Base-by-base conservation (phyloP, 179 eudicot species). In the Silene vulgaris region DNA sequence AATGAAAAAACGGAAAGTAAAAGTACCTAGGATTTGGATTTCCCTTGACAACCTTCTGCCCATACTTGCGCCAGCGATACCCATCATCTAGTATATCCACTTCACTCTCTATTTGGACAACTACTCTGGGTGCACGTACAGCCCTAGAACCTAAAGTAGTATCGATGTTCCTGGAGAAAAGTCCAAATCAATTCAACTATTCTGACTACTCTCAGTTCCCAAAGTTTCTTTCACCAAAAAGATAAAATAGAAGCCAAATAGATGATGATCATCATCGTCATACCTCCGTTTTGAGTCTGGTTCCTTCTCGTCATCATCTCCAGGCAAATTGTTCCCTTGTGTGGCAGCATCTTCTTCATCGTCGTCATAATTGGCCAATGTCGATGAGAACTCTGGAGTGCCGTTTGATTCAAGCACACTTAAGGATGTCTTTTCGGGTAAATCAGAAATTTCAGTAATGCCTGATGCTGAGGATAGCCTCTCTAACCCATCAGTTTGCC, bases 61-160 rank as follows among this genome's bases (percentile, higher is more conserved):
- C 88, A 69, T 85, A 85, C 76, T 85, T 85, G 78, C 88, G 88
- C 88, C 88, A 85, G 66, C 88, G 84, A 60, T 85, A 85, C 61
- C 88, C 88, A 74, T 85, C 88, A 69, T 85, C 88, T 32, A 85
- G 82, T 37, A 85, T 81, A 81, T 85, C 88, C 54, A 85, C 78
- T 40, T 85, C 82, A 21, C 88, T 85, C 81, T 83, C 84, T 28
- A 80, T 85, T 73, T 85, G 86, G 65, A 85, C 82, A 54, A 85
- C 84, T 12, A 85, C 84, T 76, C 81, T 79, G 3, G 86, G 86
- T 71, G 84, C 88, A 62, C 88, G 88, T 19, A 66, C 81, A 78
- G 86, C 76, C 74, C 91, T 85, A 14, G 89, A 82, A 72, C 80
- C 71, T 54, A 79, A 48, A 78, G 64, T 80, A 16, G 87, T 69